Evolutionary conservation across 225 moss, liverwort and hornwort genomes (phyloP).

Genomic region (Antitrichia curtipendula): DNA sequence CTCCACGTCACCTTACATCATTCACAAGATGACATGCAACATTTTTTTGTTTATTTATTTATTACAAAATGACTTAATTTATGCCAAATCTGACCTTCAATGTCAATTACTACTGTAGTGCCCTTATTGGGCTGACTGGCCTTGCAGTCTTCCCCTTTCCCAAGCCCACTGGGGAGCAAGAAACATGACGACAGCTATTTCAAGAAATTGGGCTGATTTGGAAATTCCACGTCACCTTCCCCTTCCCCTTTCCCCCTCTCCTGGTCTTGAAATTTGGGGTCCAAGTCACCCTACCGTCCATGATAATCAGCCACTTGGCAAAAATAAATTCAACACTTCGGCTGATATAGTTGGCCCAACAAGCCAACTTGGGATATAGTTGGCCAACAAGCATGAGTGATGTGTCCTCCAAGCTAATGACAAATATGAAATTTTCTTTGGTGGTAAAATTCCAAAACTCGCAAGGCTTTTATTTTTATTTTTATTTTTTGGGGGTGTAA

Average conservation of each 20-base stretch:
- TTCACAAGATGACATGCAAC: background rate
- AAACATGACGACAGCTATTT: background rate
- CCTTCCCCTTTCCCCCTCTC: background rate
- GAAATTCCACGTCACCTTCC: background rate
- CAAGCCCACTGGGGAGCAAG: background rate
- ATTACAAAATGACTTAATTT: background rate
- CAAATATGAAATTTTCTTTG: background rate
- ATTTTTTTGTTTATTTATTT: too few species aligned
- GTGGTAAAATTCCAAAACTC: background rate
- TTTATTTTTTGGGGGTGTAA: too few species aligned
- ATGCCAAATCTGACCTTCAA: background rate
- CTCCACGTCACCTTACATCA: background rate
- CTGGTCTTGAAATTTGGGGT: background rate
- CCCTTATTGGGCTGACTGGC: background rate
- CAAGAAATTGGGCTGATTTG: background rate
- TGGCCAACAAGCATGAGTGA: background rate
- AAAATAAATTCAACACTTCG: background rate
- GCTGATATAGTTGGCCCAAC: too few species aligned
- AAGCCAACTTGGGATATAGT: too few species aligned
- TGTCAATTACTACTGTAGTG: too few species aligned
- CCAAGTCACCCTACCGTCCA: background rate
- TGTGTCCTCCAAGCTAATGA: background rate
- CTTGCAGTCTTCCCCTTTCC: background rate
- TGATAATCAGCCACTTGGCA: background rate
- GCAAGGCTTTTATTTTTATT: fast-evolving